A percentile compares a stretch with the other conserved stretches of the same genome.
These are phyloP conservation scores for Apiospora marii DNA, from an alignment of 2,329 filamentous ascomycete genomes.

Conservation along the genomic window DNA sequence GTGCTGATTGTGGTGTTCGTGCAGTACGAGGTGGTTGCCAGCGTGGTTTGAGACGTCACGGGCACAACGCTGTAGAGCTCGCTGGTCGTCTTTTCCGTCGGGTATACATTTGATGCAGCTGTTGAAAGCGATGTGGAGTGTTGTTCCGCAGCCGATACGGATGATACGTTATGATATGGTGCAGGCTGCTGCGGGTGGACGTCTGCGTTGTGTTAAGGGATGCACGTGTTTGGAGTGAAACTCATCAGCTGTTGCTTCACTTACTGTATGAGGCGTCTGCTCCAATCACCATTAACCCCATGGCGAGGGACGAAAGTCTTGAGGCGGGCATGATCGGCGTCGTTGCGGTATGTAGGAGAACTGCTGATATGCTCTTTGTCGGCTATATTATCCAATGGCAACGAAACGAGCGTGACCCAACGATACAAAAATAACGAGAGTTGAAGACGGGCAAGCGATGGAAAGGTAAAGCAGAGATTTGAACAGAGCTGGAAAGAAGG, in stretches of 20 bases:
- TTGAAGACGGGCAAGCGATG: conserved; percentile 20
- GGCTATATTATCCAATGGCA: conserved; percentile 27
- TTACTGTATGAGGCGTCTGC: conserved; percentile 30
- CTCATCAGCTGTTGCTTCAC: conserved; percentile 32
- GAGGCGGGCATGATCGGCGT: conserved; percentile 34
- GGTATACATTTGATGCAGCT: not conserved
- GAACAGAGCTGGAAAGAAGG: not conserved
- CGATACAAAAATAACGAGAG: conserved; percentile 29
- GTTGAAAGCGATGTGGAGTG: not conserved
- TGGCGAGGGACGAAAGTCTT: conserved; percentile 29
- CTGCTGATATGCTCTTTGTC: conserved; percentile 5
- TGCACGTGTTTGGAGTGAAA: not conserved
- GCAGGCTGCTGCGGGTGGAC: conserved; percentile 26
- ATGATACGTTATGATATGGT: conserved; percentile 26
- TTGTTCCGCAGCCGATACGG: conserved; percentile 19
- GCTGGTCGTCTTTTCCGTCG: conserved; percentile 23
- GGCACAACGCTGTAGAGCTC: conserved; percentile 24
- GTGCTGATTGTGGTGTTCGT: conserved; percentile 23
- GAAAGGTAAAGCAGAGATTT: not conserved
- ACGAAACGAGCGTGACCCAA: conserved; percentile 36
- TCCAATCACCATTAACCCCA: conserved; percentile 34
- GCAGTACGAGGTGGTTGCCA: conserved; percentile 25
- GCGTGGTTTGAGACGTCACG: not conserved
- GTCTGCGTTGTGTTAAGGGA: conserved; percentile 29
- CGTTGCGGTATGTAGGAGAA: conserved; percentile 18